A percentile compares a stretch with the other conserved stretches of the same genome.
phyloP scores from a whole-genome alignment of 2,329 filamentous ascomycete genomes.

The Alternaria panax region DNA sequence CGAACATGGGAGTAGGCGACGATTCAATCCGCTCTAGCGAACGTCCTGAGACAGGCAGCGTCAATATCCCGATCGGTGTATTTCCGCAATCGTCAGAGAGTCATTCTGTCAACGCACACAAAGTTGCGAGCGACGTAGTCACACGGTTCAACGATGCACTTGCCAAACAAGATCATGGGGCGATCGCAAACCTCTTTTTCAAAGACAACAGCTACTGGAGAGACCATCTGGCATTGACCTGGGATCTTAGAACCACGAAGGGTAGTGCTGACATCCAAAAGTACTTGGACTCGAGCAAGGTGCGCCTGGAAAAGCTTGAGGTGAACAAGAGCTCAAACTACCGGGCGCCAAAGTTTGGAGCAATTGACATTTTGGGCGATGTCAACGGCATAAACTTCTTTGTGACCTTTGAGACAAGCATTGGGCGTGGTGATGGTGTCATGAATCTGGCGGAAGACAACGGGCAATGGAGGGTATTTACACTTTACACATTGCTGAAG shows the following conservation, averaged over 20 bases:
- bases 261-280: conserved; percentile 53
- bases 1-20: conserved; percentile 34
- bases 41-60: conserved; percentile 61
- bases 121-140: conserved; percentile 52
- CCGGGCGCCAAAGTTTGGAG: conserved; percentile 34
- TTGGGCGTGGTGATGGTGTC: conserved; percentile 45
- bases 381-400: conserved; percentile 39
- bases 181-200: conserved; percentile 54
- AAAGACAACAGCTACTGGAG: conserved; percentile 64
- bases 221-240: conserved; percentile 65
- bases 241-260: conserved; percentile 63
- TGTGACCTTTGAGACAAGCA: conserved; percentile 39
- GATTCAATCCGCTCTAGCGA: conserved; percentile 49
- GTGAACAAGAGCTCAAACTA: conserved; percentile 37
- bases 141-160: conserved; percentile 54
- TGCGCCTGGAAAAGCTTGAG: conserved; percentile 39
- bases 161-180: conserved; percentile 42
- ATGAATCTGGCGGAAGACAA: conserved; percentile 45
- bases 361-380: conserved; percentile 40
- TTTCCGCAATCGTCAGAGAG: conserved; percentile 49
- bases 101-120: conserved; percentile 45
- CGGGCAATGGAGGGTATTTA: conserved; percentile 52
- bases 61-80: conserved; percentile 60
- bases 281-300: conserved; percentile 40
- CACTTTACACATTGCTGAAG: conserved; percentile 48